These are phyloP conservation scores for Coemansia pectinata DNA, from an alignment of 192 early-diverging fungal species.

Conservation along the genomic window DNA sequence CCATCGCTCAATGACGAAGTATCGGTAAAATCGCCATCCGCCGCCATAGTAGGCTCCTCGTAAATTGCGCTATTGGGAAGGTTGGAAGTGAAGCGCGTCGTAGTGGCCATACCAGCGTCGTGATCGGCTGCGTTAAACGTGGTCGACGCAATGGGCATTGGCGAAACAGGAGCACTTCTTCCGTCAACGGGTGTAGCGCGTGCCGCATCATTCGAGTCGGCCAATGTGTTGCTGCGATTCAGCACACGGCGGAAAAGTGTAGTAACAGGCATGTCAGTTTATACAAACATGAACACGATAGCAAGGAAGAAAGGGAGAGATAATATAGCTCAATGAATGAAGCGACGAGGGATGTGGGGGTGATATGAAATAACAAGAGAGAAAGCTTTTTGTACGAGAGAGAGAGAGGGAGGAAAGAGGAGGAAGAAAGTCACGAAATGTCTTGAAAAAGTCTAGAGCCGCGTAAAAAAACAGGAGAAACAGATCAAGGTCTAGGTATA, in stretches of 20 bases:
- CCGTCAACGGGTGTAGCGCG: neutral
- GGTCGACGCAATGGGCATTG: neutral
- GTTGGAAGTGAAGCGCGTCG: neutral
- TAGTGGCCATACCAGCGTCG: conserved; percentile 7
- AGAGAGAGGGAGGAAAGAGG: neutral
- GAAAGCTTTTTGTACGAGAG: neutral
- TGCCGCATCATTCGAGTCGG: conserved; percentile 5
- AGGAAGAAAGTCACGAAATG: neutral
- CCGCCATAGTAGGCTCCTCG: conserved; percentile 10
- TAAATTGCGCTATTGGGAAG: conserved; percentile 7
- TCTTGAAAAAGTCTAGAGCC: conserved; percentile 6
- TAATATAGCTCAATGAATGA: neutral
- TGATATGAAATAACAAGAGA: neutral
- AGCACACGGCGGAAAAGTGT: conserved; percentile 43
- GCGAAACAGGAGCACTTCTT: conserved; percentile 5
- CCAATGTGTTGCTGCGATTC: conserved; percentile 28
- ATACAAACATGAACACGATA: neutral
- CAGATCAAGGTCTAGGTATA: neutral
- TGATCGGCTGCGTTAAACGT: neutral
- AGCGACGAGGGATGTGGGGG: too few species aligned
- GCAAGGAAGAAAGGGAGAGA: neutral
- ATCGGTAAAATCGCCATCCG: conserved; percentile 27
- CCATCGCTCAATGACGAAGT: conserved; percentile 23
- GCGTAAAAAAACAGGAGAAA: neutral
- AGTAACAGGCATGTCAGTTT: conserved; percentile 16